phyloP scores from a whole-genome alignment of 768 basidiomycete genomes.

The Termitomyces sp. region DNA sequence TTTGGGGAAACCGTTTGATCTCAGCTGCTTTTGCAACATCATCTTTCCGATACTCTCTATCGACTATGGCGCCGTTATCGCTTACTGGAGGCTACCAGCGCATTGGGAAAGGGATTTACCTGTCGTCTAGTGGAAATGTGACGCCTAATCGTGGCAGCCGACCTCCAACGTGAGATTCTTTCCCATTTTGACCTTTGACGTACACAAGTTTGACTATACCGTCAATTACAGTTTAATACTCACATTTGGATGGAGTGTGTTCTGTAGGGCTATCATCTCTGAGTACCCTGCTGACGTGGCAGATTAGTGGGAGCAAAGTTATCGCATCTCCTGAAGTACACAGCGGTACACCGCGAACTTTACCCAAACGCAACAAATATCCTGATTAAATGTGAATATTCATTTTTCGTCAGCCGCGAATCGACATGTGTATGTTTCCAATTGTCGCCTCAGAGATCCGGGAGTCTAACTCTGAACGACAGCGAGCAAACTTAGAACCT shows the following conservation, averaged over 20 bases:
- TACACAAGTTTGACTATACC: neutral
- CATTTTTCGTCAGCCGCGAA: conserved; percentile 33
- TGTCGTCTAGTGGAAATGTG: neutral
- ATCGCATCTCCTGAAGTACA: conserved; percentile 45
- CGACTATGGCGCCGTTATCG: neutral
- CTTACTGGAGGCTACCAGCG: conserved; percentile 1
- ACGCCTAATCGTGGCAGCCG: neutral
- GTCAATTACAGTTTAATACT: conserved; percentile 33
- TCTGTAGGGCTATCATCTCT: neutral
- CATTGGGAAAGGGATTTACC: conserved; percentile 11
- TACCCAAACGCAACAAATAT: conserved; percentile 43
- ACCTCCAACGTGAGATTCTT: conserved; percentile 5
- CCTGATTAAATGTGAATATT: conserved; percentile 33
- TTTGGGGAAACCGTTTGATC: neutral
- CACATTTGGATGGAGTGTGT: conserved; percentile 47
- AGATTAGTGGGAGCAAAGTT: conserved; percentile 42
- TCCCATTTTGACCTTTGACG: neutral
- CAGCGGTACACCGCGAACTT: conserved; percentile 33
- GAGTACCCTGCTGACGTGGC: conserved; percentile 8
- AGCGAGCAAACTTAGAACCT: conserved; percentile 27
- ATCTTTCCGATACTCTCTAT: neutral
- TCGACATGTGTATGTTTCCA: conserved; percentile 26
- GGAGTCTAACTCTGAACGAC: neutral
- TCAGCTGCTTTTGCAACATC: neutral
- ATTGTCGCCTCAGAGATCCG: neutral